phyloP scores from a whole-genome alignment of 306 rosid genomes.

The Cicer pinnatifidum region DNA sequence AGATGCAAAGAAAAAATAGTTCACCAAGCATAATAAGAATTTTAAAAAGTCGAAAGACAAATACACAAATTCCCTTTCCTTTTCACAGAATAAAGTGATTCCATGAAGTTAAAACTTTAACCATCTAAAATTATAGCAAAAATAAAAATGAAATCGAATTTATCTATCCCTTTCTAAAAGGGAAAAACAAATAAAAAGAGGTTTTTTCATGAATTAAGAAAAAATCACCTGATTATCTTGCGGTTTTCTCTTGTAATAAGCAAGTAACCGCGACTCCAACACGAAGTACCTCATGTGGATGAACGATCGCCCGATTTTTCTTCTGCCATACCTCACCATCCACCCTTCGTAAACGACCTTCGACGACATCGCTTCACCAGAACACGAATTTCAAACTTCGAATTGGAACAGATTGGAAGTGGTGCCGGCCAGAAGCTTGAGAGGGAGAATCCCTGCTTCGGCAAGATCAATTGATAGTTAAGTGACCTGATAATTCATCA shows the following conservation, averaged over 20 bases:
- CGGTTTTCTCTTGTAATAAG: constrained; percentile 94
- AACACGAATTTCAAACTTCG: constrained; percentile 13
- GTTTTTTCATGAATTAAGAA: background rate
- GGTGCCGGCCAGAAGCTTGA: constrained; percentile 67
- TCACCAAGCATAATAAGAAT: constrained; percentile 29
- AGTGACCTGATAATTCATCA: constrained; percentile 58
- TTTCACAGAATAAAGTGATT: constrained; percentile 23
- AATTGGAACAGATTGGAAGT: constrained; percentile 26
- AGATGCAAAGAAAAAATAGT: constrained; percentile 7
- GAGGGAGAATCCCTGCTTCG: constrained; percentile 62
- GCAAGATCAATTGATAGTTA: constrained; percentile 54
- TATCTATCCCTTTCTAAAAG: background rate
- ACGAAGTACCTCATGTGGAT: constrained; percentile 97
- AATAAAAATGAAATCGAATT: background rate
- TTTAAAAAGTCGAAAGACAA: constrained; percentile 21
- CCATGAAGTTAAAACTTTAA: constrained; percentile 26
- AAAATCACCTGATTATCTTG: constrained; percentile 82
- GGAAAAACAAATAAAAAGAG: background rate
- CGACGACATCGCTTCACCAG: constrained; percentile 66
- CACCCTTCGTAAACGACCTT: constrained; percentile 98
- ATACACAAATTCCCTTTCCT: constrained; percentile 6
- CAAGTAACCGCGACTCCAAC: constrained; percentile 89
- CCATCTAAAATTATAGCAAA: constrained; percentile 18
- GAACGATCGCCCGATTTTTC: constrained; percentile 96
- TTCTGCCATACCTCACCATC: constrained; percentile 97